These are phyloP conservation scores for Arabis alpina DNA, from an alignment of 345 rosid species.

Conservation along the genomic window DNA sequence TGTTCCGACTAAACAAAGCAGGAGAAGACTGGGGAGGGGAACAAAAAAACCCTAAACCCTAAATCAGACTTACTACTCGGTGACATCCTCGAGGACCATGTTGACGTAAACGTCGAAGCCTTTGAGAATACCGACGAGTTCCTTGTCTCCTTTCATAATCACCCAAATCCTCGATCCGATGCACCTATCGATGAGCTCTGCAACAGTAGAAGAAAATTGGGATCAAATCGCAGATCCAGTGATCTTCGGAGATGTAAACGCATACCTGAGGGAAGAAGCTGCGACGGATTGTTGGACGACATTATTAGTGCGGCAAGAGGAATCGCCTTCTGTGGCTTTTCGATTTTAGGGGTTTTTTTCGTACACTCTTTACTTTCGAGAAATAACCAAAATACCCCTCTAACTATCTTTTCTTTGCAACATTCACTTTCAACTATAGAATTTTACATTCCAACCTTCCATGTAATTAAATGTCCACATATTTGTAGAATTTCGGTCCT, in stretches of 20 bases:
- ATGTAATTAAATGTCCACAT: no score
- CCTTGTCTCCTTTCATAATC: constrained; percentile 93
- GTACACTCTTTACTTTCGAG: neutral
- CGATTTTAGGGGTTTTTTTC: constrained; percentile 29
- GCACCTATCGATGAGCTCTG: constrained; percentile 87
- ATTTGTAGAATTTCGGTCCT: no score
- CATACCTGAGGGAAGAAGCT: constrained; percentile 73
- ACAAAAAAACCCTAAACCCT: neutral
- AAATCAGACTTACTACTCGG: constrained; percentile 62
- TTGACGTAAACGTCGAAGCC: constrained; percentile 88
- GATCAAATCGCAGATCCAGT: constrained; percentile 15
- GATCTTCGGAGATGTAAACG: neutral
- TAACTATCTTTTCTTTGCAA: neutral
- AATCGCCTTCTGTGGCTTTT: constrained; percentile 7
- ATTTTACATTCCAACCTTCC: neutral
- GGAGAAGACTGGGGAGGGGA: no score
- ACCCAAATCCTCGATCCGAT: constrained; percentile 90
- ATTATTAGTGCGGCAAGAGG: constrained; percentile 37
- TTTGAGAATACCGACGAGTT: constrained; percentile 76
- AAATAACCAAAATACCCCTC: neutral
- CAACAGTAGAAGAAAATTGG: constrained; percentile 8
- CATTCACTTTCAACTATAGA: neutral
- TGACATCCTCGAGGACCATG: constrained; percentile 79
- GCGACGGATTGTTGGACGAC: constrained; percentile 74
- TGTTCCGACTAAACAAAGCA: neutral